Evolutionary conservation across 257 asterid genomes (phyloP).

Genomic region (Striga asiatica): DNA sequence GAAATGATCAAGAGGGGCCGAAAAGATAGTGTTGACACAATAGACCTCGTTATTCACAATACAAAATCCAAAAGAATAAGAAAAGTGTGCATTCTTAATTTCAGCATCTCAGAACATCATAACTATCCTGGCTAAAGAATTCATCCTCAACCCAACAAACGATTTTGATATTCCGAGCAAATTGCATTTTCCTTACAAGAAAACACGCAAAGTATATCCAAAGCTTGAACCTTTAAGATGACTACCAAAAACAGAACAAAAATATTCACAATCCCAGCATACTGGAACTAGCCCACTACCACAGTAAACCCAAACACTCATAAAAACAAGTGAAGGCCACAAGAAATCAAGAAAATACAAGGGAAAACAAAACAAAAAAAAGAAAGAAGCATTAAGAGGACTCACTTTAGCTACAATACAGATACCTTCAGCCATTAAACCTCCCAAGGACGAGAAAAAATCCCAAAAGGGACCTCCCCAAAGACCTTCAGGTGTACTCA

Average conservation of each 20-base stretch:
- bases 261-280: not conserved
- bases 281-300: not conserved
- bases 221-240: not conserved
- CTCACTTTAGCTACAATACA: conserved; percentile 70
- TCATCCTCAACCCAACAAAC: not conserved
- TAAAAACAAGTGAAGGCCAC: not conserved
- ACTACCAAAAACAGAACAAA: not conserved
- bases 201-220: not conserved
- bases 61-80: too few relatives aligned
- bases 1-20: too few relatives aligned
- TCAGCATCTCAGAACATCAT: too few relatives aligned
- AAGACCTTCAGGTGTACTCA: conserved; percentile 27
- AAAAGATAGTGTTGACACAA: too few relatives aligned
- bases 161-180: not conserved
- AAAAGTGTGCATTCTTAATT: too few relatives aligned
- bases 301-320: not conserved
- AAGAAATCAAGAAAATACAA: not conserved
- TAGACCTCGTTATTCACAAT: too few relatives aligned
- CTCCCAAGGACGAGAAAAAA: conserved; percentile 16
- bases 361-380: not conserved
- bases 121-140: too few relatives aligned
- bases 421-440: conserved; percentile 63
- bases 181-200: not conserved
- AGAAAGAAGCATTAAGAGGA: not conserved
- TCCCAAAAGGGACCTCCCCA: conserved; percentile 18